Conservation (phyloP, 1,284 basidiomycete genomes). For the Boletellus dicymbophilus region DNA sequence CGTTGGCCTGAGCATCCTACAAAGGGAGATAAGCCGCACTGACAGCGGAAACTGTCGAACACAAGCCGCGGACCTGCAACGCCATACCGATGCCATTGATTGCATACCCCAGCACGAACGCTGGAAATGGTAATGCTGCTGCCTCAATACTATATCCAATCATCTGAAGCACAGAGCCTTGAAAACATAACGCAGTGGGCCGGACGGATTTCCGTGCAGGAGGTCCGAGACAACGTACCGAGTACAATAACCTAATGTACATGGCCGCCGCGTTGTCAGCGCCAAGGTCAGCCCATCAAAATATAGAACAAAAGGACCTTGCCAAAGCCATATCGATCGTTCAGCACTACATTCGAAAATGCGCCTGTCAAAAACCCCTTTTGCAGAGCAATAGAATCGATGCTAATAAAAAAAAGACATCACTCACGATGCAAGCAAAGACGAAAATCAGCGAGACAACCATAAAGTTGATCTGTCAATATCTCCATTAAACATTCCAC, state of each 20-base stretch:
- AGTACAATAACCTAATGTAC: constrained; percentile 25
- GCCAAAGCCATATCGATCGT: constrained; percentile 33
- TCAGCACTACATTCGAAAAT: constrained; percentile 28
- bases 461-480: constrained; percentile 29
- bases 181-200: no score
- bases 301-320: constrained; percentile 22
- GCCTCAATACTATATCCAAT: constrained; percentile 56
- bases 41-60: not conserved
- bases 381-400: no score
- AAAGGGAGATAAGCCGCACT: not conserved
- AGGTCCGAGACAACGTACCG: constrained; percentile 26
- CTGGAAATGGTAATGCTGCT: constrained; percentile 64
- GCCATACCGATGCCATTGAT: constrained; percentile 68
- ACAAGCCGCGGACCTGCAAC: constrained; percentile 28
- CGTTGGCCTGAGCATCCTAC: constrained; percentile 35
- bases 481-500: no score
- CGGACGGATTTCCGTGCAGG: no score
- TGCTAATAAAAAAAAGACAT: no score
- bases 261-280: constrained; percentile 1
- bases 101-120: constrained; percentile 56
- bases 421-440: constrained; percentile 32
- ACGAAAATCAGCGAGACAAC: constrained; percentile 36
- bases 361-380: constrained; percentile 35
- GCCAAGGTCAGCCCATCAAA: not conserved
- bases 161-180: constrained; percentile 37